A percentile compares a stretch with the other conserved stretches of the same genome.
Evolutionary conservation across 352 stramenopile genomes (phyloP).

Genomic region (Pythium aquatile): DNA sequence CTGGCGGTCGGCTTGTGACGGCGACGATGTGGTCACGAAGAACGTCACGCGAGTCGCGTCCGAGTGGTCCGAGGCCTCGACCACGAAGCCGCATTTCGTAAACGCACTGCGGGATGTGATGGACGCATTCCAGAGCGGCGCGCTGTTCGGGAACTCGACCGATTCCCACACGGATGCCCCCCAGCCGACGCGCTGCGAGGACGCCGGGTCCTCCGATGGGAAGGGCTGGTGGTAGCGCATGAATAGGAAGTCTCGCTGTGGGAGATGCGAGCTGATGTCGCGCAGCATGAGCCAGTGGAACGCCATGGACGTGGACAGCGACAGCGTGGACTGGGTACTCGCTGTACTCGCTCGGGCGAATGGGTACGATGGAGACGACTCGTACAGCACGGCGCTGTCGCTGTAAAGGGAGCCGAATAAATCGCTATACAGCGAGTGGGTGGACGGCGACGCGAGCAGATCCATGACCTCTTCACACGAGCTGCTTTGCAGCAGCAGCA

Average conservation of each 20-base stretch:
- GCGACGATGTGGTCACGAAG: slow-evolving; percentile 41
- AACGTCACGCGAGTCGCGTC: slow-evolving; percentile 72
- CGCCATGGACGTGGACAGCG: slow-evolving; percentile 32
- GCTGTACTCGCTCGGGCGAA: not conserved
- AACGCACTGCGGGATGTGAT: slow-evolving; percentile 48
- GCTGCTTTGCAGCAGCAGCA: slow-evolving; percentile 63
- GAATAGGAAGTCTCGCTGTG: slow-evolving; percentile 77
- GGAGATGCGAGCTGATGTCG: slow-evolving; percentile 47
- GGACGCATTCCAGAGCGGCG: slow-evolving; percentile 45
- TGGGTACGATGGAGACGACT: slow-evolving; percentile 2
- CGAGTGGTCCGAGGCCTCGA: slow-evolving; percentile 66
- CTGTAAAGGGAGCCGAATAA: slow-evolving; percentile 54
- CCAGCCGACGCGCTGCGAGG: slow-evolving; percentile 36
- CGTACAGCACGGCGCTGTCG: slow-evolving; percentile 32
- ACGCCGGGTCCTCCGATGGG: slow-evolving; percentile 34
- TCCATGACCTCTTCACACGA: slow-evolving; percentile 70
- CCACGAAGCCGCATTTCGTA: slow-evolving; percentile 71
- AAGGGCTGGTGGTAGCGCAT: slow-evolving; percentile 76
- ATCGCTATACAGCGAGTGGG: slow-evolving; percentile 50
- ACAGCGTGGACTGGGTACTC: slow-evolving; percentile 10
- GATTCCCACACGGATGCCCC: slow-evolving; percentile 71
- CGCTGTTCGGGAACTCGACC: slow-evolving; percentile 52
- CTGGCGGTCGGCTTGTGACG: slow-evolving; percentile 15
- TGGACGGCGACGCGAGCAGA: slow-evolving; percentile 43
- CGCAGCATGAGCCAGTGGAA: slow-evolving; percentile 79